Evolutionary conservation across 1,284 basidiomycete genomes (phyloP).

Genomic region (Puccinia sorghi): DNA sequence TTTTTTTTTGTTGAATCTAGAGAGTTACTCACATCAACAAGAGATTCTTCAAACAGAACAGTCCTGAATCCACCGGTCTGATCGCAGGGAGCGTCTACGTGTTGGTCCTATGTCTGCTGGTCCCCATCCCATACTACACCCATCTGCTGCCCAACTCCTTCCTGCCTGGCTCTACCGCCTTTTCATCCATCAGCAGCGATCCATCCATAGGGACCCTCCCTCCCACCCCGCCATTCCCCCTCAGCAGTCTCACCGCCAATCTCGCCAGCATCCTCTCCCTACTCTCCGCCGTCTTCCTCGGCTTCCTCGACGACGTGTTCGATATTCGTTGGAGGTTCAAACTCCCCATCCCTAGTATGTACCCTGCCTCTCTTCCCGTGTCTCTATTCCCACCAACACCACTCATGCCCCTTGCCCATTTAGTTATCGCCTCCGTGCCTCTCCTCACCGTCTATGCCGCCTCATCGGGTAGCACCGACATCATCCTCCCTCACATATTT

Average conservation of each 20-base stretch:
- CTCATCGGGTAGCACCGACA: constrained; percentile 78
- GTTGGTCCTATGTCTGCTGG: constrained; percentile 60
- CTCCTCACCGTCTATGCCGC: constrained; percentile 95
- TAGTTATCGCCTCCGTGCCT: constrained; percentile 86
- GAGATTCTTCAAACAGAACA: constrained; percentile 59
- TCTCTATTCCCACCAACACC: not conserved
- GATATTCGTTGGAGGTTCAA: constrained; percentile 99
- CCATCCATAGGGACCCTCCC: not conserved
- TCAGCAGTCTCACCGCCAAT: constrained; percentile 73
- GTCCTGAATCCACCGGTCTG: constrained; percentile 90
- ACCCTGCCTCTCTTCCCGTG: not conserved
- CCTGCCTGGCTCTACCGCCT: constrained; percentile 32
- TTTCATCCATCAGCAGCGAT: not conserved
- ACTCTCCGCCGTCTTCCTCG: constrained; percentile 85
- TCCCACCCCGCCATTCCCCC: constrained; percentile 51
- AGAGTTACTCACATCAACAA: too few relatives aligned
- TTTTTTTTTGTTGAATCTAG: not conserved
- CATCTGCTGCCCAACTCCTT: constrained; percentile 37
- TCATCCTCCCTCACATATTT: constrained; percentile 80
- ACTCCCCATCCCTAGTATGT: constrained; percentile 74
- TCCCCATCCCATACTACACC: constrained; percentile 55
- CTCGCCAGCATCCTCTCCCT: constrained; percentile 87
- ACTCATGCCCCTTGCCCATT: not conserved
- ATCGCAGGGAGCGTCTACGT: constrained; percentile 88
- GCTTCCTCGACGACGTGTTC: constrained; percentile 96